These are phyloP conservation scores for Pseudogymnoascus destructans DNA, from an alignment of 2,329 filamentous ascomycete species.

Conservation along the genomic window DNA sequence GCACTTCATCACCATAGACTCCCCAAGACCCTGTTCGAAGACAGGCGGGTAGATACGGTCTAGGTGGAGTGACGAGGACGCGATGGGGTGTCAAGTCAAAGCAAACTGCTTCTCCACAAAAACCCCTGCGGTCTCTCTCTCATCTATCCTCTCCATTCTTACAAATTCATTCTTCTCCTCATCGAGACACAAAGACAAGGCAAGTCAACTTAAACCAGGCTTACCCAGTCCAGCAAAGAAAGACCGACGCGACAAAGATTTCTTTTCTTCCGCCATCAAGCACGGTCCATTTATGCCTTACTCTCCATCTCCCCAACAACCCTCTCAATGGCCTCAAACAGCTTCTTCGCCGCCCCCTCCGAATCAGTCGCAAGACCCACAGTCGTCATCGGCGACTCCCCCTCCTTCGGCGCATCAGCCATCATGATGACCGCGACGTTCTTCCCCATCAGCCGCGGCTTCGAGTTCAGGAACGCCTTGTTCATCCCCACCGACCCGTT, in stretches of 20 bases:
- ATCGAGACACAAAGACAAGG: background rate
- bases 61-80: background rate
- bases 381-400: slow-evolving; percentile 60
- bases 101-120: background rate
- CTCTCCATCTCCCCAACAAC: background rate
- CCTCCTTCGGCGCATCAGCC: slow-evolving; percentile 41
- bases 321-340: slow-evolving; percentile 31
- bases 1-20: background rate
- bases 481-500: slow-evolving; percentile 64
- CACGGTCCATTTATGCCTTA: background rate
- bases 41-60: background rate
- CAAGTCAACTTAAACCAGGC: background rate
- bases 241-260: background rate
- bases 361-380: slow-evolving; percentile 40
- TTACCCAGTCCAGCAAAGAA: background rate
- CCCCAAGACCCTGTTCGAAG: background rate
- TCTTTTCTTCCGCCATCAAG: background rate
- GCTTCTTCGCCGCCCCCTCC: slow-evolving; percentile 35
- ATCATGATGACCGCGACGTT: slow-evolving; percentile 46
- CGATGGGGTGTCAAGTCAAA: background rate
- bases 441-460: slow-evolving; percentile 49
- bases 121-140: background rate
- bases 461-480: slow-evolving; percentile 47
- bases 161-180: background rate
- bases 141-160: background rate